A percentile compares a stretch with the other conserved stretches of the same genome.
phyloP scores from a whole-genome alignment of 176 grass and related monocot genomes.

The Tillandsia fasciculata region DNA sequence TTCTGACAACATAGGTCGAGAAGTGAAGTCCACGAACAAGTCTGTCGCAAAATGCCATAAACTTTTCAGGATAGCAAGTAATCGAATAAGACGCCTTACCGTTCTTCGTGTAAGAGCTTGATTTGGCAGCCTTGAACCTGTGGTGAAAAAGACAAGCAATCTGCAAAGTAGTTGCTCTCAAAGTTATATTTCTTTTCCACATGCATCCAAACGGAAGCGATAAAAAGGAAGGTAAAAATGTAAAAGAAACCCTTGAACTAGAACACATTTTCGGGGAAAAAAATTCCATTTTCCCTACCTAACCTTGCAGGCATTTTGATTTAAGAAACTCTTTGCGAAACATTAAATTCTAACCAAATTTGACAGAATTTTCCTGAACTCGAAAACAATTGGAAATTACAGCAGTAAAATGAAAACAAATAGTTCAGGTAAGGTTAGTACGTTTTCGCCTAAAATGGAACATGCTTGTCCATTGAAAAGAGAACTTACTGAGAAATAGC shows the following conservation, averaged over 20 bases:
- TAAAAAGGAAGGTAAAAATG: too few species aligned
- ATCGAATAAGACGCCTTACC: conserved; percentile 25
- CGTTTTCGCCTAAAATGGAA: neutral
- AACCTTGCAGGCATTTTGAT: neutral
- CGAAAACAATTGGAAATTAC: neutral
- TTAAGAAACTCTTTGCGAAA: neutral
- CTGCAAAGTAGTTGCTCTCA: conserved; percentile 28
- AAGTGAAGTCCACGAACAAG: too few species aligned
- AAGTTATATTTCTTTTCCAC: neutral
- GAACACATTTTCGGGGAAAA: neutral
- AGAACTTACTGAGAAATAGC: conserved; percentile 71
- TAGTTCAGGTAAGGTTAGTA: neutral
- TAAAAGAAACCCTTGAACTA: too few species aligned
- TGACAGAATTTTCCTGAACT: too few species aligned
- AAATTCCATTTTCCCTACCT: too few species aligned
- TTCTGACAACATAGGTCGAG: too few species aligned
- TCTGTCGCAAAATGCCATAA: too few species aligned
- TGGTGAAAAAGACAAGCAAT: conserved; percentile 77
- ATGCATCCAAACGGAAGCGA: neutral
- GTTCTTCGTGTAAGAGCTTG: conserved; percentile 63
- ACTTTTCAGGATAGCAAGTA: too few species aligned
- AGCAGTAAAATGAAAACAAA: neutral
- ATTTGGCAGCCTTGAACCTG: conserved; percentile 51
- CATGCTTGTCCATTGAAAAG: neutral
- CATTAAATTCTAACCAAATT: too few species aligned